phyloP scores from a whole-genome alignment of 2,329 filamentous ascomycete genomes.

The Metarhizium anisopliae region DNA sequence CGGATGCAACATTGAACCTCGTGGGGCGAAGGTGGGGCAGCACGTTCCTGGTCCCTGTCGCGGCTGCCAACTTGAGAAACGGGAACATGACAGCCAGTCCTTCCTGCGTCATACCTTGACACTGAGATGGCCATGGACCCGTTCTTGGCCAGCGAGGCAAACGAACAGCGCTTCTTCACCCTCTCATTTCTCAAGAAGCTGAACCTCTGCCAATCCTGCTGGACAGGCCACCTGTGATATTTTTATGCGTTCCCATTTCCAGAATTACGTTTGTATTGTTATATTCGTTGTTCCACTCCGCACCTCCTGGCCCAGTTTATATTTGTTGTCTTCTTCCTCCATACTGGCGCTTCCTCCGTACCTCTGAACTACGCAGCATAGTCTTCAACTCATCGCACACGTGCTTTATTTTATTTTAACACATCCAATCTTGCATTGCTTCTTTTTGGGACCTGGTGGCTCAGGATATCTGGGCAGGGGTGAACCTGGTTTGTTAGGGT shows the following conservation, averaged over 20 bases:
- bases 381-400: neutral
- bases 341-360: neutral
- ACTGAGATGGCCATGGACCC: neutral
- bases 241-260: neutral
- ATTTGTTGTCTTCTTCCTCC: neutral
- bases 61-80: conserved; percentile 2
- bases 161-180: conserved; percentile 1
- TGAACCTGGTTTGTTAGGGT: neutral
- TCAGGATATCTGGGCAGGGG: neutral
- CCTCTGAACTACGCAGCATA: neutral
- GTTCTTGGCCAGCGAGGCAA: neutral
- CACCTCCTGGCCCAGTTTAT: neutral
- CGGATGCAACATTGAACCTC: too few relatives aligned
- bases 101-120: conserved; percentile 10
- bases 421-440: neutral
- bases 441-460: neutral
- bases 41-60: conserved; percentile 8
- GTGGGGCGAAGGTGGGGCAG: too few relatives aligned
- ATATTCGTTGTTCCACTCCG: neutral
- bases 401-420: neutral
- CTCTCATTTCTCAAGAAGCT: neutral
- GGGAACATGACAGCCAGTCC: conserved; percentile 1
- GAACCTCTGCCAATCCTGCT: conserved; percentile 7
- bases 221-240: conserved; percentile 1
- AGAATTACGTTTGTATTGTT: neutral